These are phyloP conservation scores for Aspergillus neotritici DNA, from an alignment of 2,329 filamentous ascomycete genomes.

Conservation along the genomic window DNA sequence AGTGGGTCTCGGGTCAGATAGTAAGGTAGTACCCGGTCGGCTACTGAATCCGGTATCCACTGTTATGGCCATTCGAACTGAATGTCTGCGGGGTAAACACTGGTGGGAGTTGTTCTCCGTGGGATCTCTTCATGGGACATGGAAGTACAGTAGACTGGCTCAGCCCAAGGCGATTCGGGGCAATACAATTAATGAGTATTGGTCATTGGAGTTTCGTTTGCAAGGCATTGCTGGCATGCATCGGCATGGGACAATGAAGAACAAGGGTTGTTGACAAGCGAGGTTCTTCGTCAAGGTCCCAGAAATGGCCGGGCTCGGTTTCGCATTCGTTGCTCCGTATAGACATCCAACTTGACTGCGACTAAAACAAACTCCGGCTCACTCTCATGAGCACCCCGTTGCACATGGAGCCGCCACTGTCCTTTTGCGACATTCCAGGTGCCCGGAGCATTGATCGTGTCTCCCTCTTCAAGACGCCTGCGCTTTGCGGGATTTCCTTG, in stretches of 20 bases:
- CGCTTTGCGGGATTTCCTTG: slow-evolving; percentile 9
- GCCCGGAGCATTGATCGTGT: slow-evolving; percentile 20
- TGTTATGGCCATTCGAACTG: no score
- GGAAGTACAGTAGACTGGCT: no score
- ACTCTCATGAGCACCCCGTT: slow-evolving; percentile 41
- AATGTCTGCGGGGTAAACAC: no score
- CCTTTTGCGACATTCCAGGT: slow-evolving; percentile 62
- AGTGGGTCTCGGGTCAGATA: no score
- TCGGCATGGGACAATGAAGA: neutral
- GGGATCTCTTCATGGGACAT: no score
- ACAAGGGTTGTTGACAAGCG: neutral
- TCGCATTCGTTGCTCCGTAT: slow-evolving; percentile 59
- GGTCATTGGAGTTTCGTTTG: no score
- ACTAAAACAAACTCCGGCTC: slow-evolving; percentile 66
- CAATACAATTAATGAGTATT: no score
- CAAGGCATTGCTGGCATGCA: neutral
- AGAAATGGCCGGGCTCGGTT: slow-evolving; percentile 65
- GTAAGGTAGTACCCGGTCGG: no score
- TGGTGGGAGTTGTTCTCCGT: no score
- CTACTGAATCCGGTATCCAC: no score
- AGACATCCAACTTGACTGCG: slow-evolving; percentile 70
- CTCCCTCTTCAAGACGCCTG: slow-evolving; percentile 9
- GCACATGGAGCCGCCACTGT: slow-evolving; percentile 67
- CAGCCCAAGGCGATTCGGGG: no score
- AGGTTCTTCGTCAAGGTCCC: slow-evolving; percentile 5